Conservation (phyloP, 176 grass and related monocot species). For the Carex kokanica region DNA sequence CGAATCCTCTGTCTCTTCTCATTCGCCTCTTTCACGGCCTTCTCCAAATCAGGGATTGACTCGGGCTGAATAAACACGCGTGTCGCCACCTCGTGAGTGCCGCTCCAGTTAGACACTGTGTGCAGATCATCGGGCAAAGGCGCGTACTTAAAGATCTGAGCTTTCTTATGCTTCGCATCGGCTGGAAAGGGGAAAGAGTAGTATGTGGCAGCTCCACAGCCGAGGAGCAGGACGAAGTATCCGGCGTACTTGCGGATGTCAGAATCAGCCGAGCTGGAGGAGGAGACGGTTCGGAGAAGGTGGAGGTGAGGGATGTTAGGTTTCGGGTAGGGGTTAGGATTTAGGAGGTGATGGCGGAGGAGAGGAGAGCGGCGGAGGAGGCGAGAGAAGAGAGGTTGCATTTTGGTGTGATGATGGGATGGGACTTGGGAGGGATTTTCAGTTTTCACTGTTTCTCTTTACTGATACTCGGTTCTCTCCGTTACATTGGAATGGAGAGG, state of each 20-base stretch:
- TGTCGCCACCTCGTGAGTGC: constrained; percentile 82
- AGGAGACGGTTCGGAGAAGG: constrained; percentile 33
- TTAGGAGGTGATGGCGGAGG: constrained; percentile 12
- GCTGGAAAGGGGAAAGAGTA: constrained; percentile 64
- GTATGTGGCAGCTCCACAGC: constrained; percentile 72
- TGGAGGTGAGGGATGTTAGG: constrained; percentile 26
- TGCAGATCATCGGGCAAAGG: constrained; percentile 78
- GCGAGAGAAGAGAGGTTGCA: constrained; percentile 60
- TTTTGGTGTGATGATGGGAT: not conserved
- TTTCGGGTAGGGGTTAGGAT: constrained; percentile 6
- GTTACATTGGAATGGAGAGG: not conserved
- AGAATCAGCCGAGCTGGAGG: constrained; percentile 38
- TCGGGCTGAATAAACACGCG: constrained; percentile 82
- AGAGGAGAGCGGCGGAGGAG: constrained; percentile 31
- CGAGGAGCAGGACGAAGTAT: constrained; percentile 58
- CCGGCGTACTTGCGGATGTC: constrained; percentile 61
- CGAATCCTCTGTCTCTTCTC: constrained; percentile 55
- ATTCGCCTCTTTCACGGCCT: constrained; percentile 48
- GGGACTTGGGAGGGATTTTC: not conserved
- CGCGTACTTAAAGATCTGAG: constrained; percentile 70
- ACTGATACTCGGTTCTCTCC: not conserved
- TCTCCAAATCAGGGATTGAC: constrained; percentile 56
- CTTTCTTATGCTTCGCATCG: constrained; percentile 81
- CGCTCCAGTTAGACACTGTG: constrained; percentile 89
- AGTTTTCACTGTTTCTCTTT: not conserved